Evolutionary conservation across 2,329 filamentous ascomycete genomes (phyloP), one percentile per base, ranked within the genome.

Genomic region (Tothia fuscella): DNA sequence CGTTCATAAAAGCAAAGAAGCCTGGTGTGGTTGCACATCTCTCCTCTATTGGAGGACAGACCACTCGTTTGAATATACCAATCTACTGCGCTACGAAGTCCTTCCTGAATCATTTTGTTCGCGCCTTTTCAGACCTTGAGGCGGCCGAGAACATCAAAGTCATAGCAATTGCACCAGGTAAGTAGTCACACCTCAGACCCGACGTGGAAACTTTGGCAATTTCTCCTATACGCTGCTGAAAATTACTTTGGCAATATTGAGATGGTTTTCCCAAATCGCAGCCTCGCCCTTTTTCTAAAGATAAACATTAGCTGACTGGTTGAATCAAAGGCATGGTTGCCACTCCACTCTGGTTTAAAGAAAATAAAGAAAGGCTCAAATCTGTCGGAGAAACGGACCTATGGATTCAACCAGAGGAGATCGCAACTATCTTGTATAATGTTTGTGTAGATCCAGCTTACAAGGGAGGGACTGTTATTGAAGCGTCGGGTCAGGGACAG

Each of bases 321-420:
- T 5, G 16, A 5, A 10, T 31, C 31, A 9, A 9, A 14, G 36
- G 42, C 9, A 56, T 77, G 2, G 74, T 78, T 49, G 74, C 69
- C 46, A 78, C 75, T 9, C 75, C 75, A 6, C 56, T 78, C 4
- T 79, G 73, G 72, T 44, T 41, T 22, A 74, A 67, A 0, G 74
- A 78, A 3, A 65, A 77, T 48, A 71, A 72, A 0, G 74, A 78
- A 54, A 78, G 78, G 52, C 41, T 76, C 49, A 60, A 60, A 44
- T 65, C 71, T 47, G 46, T 78, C 1, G 62, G 68, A 26, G 57
- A 63, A 22, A 53, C 50, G 5, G 53, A 57, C 9, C 73, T 40
- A 9, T 45, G 43, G 38, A 45, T 45, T 16, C 38, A 45, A 4
- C 38, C 38, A 30, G n/a, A 24, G 9, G 44, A 46, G 19, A 43